phyloP scores from a whole-genome alignment of 1,139 yeast genomes.

The Protomyces gravidus region DNA sequence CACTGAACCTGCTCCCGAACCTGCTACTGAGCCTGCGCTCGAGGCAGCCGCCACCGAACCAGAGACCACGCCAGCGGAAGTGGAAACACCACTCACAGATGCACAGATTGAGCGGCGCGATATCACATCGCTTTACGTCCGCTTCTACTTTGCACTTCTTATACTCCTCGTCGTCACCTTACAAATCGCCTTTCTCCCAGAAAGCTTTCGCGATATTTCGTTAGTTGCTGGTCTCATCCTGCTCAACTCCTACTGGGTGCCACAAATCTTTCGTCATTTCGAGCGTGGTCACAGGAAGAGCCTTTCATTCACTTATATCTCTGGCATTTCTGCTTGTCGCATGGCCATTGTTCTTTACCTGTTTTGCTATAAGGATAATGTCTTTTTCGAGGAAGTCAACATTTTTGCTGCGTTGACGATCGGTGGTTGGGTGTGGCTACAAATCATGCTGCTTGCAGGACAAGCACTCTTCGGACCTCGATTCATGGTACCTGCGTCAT shows the following conservation, averaged over 20 bases:
- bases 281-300: slow-evolving; percentile 65
- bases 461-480: slow-evolving; percentile 73
- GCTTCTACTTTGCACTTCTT: slow-evolving; percentile 59
- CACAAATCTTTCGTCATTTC: slow-evolving; percentile 78
- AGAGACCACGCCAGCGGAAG: slow-evolving; percentile 29
- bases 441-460: slow-evolving; percentile 52
- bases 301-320: slow-evolving; percentile 64
- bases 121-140: slow-evolving; percentile 54
- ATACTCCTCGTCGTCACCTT: slow-evolving; percentile 56
- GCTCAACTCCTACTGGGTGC: slow-evolving; percentile 79
- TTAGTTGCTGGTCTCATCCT: slow-evolving; percentile 54
- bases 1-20: not conserved
- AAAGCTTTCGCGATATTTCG: slow-evolving; percentile 50
- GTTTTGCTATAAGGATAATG: slow-evolving; percentile 45
- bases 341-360: slow-evolving; percentile 63
- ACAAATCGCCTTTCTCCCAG: slow-evolving; percentile 63
- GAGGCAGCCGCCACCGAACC: slow-evolving; percentile 6
- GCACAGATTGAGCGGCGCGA: slow-evolving; percentile 43
- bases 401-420: slow-evolving; percentile 46
- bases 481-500: slow-evolving; percentile 65
- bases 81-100: slow-evolving; percentile 37
- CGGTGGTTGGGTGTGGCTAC: slow-evolving; percentile 55
- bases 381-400: slow-evolving; percentile 59
- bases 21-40: not conserved
- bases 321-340: slow-evolving; percentile 63